Evolutionary conservation across 2,329 filamentous ascomycete genomes (phyloP).

Genomic region (Colletotrichum higginsianum): DNA sequence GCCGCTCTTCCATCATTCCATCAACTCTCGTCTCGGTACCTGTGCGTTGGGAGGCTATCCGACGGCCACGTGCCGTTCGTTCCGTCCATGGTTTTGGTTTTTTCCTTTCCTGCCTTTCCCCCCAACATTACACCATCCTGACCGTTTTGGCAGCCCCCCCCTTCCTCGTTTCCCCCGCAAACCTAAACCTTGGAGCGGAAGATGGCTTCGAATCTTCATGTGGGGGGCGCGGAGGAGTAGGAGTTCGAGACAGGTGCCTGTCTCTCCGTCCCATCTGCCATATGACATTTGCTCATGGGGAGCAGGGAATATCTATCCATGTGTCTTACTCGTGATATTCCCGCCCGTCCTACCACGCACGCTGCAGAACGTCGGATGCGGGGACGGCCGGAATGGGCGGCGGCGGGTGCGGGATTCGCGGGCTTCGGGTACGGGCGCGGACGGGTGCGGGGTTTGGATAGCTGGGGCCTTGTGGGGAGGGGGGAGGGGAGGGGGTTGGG

Average conservation of each 20-base stretch:
- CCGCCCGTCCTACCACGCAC: background rate
- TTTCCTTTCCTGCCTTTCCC: background rate
- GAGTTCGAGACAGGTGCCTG: too few species aligned
- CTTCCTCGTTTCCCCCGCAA: background rate
- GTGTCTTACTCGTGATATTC: background rate
- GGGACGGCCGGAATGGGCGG: too few species aligned
- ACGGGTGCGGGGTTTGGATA: slow-evolving; percentile 2
- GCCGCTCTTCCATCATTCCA: background rate
- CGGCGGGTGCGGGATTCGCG: background rate
- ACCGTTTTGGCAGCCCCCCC: background rate
- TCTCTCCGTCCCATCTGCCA: too few species aligned
- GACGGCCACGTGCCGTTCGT: background rate
- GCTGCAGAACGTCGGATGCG: slow-evolving; percentile 7
- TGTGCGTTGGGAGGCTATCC: background rate
- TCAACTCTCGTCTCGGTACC: too few species aligned
- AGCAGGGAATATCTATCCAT: background rate
- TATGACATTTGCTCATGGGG: background rate
- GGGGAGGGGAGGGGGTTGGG: too few species aligned
- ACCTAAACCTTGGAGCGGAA: background rate
- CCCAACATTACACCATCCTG: background rate
- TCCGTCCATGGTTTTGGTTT: background rate
- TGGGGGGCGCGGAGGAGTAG: background rate
- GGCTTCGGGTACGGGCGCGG: slow-evolving; percentile 2
- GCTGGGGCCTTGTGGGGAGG: too few species aligned
- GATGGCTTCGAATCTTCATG: background rate